These are phyloP conservation scores for Aureobasidium mangrovei DNA, from an alignment of 2,329 filamentous ascomycete genomes.

Conservation along the genomic window DNA sequence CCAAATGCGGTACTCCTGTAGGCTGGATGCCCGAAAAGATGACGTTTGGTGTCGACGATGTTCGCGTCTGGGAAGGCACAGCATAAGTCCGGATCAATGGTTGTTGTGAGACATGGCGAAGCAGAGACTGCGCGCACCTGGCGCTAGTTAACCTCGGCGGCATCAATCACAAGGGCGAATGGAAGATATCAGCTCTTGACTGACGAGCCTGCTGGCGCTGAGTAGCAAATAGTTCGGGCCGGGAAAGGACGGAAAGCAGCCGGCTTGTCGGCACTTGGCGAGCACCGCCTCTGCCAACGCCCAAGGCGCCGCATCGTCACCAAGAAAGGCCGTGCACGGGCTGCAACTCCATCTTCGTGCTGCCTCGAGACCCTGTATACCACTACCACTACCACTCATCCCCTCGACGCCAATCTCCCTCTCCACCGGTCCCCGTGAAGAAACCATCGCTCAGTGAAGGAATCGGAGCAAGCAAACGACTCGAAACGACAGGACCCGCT, in stretches of 20 bases:
- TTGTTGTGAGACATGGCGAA: neutral
- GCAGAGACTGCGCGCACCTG: neutral
- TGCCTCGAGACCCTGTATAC: neutral
- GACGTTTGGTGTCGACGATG: slow-evolving; percentile 31
- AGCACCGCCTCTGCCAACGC: too few species aligned
- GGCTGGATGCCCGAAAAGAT: slow-evolving; percentile 97
- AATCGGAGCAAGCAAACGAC: too few species aligned
- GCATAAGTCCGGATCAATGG: neutral
- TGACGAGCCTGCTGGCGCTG: too few species aligned
- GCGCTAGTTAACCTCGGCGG: neutral
- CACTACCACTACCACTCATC: neutral
- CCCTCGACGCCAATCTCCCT: neutral
- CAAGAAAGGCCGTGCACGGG: too few species aligned
- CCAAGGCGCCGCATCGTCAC: too few species aligned
- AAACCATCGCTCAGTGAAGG: too few species aligned
- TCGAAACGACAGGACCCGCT: neutral
- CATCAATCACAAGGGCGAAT: neutral
- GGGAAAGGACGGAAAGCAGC: too few species aligned
- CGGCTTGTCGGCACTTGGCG: too few species aligned
- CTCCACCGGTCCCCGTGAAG: neutral
- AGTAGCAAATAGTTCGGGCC: too few species aligned
- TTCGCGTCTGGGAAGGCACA: neutral
- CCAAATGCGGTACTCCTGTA: slow-evolving; percentile 85
- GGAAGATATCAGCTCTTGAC: neutral
- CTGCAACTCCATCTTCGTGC: neutral